A percentile compares a stretch with the other conserved stretches of the same genome.
Conservation (phyloP, 352 stramenopile species). For the Globisporangium echinulatum region DNA sequence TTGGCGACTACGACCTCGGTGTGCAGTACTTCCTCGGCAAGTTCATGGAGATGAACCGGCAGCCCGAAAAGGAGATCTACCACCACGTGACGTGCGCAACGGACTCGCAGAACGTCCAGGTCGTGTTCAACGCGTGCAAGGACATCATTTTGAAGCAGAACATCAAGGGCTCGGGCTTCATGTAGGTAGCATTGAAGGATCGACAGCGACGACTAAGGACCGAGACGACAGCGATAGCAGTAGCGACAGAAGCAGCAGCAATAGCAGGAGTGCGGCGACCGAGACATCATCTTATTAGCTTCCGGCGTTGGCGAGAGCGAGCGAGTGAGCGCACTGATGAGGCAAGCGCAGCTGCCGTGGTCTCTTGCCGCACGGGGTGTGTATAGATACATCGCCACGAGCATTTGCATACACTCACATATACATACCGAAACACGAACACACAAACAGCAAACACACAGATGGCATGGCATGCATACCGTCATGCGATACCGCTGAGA, state of each 20-base stretch:
- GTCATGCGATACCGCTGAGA: no score
- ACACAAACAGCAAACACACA: no score
- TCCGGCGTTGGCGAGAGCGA: slow-evolving; percentile 1
- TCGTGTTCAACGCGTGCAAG: slow-evolving; percentile 97
- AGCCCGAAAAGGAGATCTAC: slow-evolving; percentile 91
- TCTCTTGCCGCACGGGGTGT: slow-evolving; percentile 8
- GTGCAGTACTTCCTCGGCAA: slow-evolving; percentile 90
- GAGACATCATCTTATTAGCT: slow-evolving; percentile 10
- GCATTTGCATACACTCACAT: background rate
- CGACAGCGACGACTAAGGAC: background rate
- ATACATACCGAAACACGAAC: no score
- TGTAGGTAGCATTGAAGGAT: slow-evolving; percentile 29
- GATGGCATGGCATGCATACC: background rate
- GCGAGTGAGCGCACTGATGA: background rate
- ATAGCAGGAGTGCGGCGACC: background rate
- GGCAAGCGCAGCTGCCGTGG: background rate
- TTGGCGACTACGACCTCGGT: slow-evolving; percentile 82
- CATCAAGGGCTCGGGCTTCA: slow-evolving; percentile 89
- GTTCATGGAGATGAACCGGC: slow-evolving; percentile 94
- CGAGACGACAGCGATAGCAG: background rate
- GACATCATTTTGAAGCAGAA: slow-evolving; percentile 94
- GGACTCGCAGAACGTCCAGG: slow-evolving; percentile 95
- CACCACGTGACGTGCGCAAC: slow-evolving; percentile 95
- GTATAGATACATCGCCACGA: slow-evolving; percentile 12
- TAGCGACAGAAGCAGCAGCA: slow-evolving; percentile 2